Evolutionary conservation across 2,329 filamentous ascomycete species (phyloP).

Genomic region (Fusarium sp.): DNA sequence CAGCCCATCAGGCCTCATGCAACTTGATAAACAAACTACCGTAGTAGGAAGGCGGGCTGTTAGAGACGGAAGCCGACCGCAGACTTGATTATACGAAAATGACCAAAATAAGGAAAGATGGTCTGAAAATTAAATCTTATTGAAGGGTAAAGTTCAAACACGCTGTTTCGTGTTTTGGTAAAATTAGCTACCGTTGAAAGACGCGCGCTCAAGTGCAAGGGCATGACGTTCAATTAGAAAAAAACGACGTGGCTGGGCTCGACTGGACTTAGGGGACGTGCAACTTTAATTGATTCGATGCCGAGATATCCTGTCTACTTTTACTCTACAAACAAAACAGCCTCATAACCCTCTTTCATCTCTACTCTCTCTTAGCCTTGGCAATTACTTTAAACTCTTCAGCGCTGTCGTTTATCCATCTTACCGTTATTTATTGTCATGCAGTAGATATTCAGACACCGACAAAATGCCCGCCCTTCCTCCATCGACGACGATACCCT

Average conservation of each 20-base stretch:
- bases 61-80: background rate
- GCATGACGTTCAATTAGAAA: conserved; percentile 13
- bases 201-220: conserved; percentile 11
- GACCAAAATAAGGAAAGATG: background rate
- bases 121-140: background rate
- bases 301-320: conserved; percentile 9
- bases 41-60: background rate
- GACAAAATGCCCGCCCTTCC: conserved; percentile 32
- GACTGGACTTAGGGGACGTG: conserved; percentile 17
- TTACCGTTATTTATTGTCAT: conserved; percentile 1
- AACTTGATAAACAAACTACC: background rate
- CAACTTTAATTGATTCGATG: conserved; percentile 18
- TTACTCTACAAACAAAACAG: conserved; percentile 5
- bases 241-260: conserved; percentile 31
- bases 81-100: background rate
- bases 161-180: background rate
- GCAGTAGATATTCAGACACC: background rate
- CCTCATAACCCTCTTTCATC: background rate
- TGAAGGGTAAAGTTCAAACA: background rate
- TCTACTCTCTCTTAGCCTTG: background rate
- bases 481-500: conserved; percentile 24
- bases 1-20: background rate
- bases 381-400: background rate
- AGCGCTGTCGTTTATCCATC: background rate
- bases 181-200: conserved; percentile 7